A percentile compares a stretch with the other conserved stretches of the same genome.
Evolutionary conservation across 345 rosid species (phyloP).

Genomic region (Mangifera indica): DNA sequence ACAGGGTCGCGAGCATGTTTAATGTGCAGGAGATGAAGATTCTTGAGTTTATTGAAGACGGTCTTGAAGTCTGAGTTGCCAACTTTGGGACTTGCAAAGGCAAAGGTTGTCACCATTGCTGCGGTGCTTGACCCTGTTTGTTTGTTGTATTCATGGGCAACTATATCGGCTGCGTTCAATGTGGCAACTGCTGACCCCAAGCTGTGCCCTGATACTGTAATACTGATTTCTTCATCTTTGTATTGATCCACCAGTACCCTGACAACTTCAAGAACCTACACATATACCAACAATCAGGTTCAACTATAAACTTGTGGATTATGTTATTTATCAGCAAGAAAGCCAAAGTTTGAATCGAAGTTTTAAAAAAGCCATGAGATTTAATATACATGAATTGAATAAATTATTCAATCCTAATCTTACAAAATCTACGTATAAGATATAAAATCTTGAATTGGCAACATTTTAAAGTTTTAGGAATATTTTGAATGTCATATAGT

Average conservation of each 20-base stretch:
- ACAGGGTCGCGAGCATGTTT: conserved; percentile 31
- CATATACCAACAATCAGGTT: neutral
- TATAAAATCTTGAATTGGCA: too few relatives aligned
- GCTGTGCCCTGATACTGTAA: conserved; percentile 60
- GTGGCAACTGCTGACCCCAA: conserved; percentile 55
- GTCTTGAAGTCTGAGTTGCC: conserved; percentile 37
- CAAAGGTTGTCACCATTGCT: conserved; percentile 38
- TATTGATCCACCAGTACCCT: conserved; percentile 38
- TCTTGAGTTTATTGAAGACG: conserved; percentile 16
- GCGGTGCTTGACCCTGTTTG: conserved; percentile 9
- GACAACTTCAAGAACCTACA: conserved; percentile 41
- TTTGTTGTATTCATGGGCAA: conserved; percentile 35
- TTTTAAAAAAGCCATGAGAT: too few relatives aligned
- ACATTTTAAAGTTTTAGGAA: too few relatives aligned
- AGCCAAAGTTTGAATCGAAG: too few relatives aligned
- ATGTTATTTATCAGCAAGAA: neutral
- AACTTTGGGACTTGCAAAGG: conserved; percentile 38
- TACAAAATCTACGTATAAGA: too few relatives aligned
- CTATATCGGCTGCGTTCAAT: conserved; percentile 49
- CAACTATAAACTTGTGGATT: neutral
- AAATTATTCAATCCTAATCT: too few relatives aligned
- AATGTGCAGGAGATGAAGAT: conserved; percentile 36
- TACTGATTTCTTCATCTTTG: conserved; percentile 47
- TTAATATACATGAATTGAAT: too few relatives aligned
- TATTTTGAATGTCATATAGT: too few relatives aligned